phyloP scores from a whole-genome alignment of 2,329 filamentous ascomycete species.

The Eutypa lata region DNA sequence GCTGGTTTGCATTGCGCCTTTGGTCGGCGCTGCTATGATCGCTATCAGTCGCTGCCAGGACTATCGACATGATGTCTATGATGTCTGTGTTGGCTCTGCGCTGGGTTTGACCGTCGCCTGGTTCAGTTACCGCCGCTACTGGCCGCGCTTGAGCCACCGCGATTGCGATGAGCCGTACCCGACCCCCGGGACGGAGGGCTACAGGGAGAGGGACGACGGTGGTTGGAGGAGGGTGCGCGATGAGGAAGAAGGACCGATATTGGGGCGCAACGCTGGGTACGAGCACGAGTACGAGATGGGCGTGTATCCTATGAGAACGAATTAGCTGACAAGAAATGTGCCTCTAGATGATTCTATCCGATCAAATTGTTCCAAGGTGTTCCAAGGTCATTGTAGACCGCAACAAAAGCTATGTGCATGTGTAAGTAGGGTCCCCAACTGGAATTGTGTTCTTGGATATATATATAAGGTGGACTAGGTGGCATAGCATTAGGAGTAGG shows the following conservation, averaged over 20 bases:
- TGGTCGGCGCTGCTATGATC: constrained; percentile 64
- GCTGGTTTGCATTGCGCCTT: constrained; percentile 54
- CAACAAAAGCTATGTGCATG: no score
- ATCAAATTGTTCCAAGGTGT: no score
- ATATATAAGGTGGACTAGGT: no score
- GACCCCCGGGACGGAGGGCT: constrained; percentile 29
- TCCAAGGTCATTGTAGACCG: no score
- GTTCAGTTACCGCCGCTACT: constrained; percentile 66
- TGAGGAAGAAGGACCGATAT: constrained; percentile 46
- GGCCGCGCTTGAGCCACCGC: constrained; percentile 50
- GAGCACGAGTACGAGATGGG: constrained; percentile 13
- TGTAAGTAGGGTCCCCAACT: no score
- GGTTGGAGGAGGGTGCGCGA: constrained; percentile 46
- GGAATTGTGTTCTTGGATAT: no score
- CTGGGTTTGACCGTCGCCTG: constrained; percentile 60
- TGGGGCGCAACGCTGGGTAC: constrained; percentile 29
- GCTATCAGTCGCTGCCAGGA: constrained; percentile 68
- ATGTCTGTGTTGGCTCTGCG: constrained; percentile 60
- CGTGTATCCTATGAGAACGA: background rate
- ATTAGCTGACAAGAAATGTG: constrained; percentile 1
- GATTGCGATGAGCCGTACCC: constrained; percentile 58
- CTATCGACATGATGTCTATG: constrained; percentile 69
- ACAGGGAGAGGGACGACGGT: constrained; percentile 15
- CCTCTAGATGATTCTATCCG: constrained; percentile 17
- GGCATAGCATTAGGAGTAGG: no score